Evolutionary conservation across 768 basidiomycete genomes (phyloP).

Genomic region (Fomitopsis serialis): DNA sequence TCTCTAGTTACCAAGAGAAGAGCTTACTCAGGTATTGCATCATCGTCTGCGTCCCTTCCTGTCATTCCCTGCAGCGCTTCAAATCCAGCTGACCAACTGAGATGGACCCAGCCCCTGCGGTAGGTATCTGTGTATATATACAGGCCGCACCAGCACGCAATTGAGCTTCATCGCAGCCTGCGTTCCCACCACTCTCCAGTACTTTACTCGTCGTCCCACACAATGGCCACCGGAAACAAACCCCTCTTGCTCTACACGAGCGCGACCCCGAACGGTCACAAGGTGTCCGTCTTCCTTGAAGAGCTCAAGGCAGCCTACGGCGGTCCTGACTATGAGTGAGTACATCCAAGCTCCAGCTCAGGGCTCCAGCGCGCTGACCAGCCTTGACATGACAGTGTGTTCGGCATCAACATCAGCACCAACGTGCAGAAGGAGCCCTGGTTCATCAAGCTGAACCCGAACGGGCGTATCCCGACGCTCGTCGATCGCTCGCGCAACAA

Average conservation of each 20-base stretch:
- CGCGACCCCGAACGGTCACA: slow-evolving; percentile 52
- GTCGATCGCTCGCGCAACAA: slow-evolving; percentile 55
- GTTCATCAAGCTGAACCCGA: slow-evolving; percentile 74
- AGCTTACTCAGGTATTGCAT: too few relatives aligned
- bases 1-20: too few relatives aligned
- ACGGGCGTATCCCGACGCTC: slow-evolving; percentile 66
- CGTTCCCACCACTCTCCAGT: neutral
- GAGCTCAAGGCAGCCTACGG: slow-evolving; percentile 46
- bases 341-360: neutral
- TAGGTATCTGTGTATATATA: neutral
- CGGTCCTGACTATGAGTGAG: slow-evolving; percentile 44
- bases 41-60: too few relatives aligned
- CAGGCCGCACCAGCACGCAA: neutral
- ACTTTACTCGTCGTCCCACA: neutral
- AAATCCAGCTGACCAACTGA: too few relatives aligned
- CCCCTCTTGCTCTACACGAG: slow-evolving; percentile 25
- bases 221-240: slow-evolving; percentile 10
- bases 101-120: neutral
- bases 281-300: slow-evolving; percentile 52
- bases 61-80: too few relatives aligned
- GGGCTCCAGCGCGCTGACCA: neutral
- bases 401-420: slow-evolving; percentile 51
- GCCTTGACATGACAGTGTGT: slow-evolving; percentile 30
- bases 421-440: slow-evolving; percentile 79
- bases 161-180: neutral